Conservation (phyloP, 1,284 basidiomycete genomes). For the Leccinum idahoense region DNA sequence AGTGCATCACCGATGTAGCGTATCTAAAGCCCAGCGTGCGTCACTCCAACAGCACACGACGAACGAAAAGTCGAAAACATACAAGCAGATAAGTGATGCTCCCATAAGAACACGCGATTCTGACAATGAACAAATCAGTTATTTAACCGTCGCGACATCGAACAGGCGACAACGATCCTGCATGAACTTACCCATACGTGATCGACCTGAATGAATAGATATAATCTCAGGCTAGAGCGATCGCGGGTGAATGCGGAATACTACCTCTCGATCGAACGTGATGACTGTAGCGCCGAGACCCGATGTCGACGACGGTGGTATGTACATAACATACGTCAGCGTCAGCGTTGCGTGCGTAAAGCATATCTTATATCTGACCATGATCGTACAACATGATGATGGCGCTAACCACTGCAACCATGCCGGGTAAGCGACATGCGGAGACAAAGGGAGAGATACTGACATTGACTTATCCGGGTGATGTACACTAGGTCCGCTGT, state of each 20-base stretch:
- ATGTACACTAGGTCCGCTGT: not conserved
- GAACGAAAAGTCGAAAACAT: not conserved
- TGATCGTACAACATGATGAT: conserved; percentile 1
- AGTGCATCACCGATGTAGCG: conserved; percentile 15
- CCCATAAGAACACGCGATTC: not conserved
- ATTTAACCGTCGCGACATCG: not conserved
- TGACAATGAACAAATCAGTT: not conserved
- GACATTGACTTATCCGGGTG: not conserved
- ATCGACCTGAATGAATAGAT: not conserved
- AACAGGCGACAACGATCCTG: not conserved
- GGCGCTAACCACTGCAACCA: not conserved
- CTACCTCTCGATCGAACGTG: conserved; percentile 1
- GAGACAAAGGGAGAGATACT: not conserved
- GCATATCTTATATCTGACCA: not conserved
- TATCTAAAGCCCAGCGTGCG: conserved; percentile 1
- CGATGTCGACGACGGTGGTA: not conserved
- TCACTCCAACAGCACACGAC: not conserved
- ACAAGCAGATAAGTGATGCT: not conserved
- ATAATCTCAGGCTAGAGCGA: not conserved
- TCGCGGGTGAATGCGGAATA: not conserved
- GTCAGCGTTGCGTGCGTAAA: not conserved
- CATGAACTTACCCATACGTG: not conserved
- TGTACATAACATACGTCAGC: not conserved
- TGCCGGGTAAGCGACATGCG: not conserved
- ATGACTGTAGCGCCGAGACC: not conserved